Evolutionary conservation across 78 protist genomes (phyloP).

Genomic region (Dictyostelium brefeldianum): DNA sequence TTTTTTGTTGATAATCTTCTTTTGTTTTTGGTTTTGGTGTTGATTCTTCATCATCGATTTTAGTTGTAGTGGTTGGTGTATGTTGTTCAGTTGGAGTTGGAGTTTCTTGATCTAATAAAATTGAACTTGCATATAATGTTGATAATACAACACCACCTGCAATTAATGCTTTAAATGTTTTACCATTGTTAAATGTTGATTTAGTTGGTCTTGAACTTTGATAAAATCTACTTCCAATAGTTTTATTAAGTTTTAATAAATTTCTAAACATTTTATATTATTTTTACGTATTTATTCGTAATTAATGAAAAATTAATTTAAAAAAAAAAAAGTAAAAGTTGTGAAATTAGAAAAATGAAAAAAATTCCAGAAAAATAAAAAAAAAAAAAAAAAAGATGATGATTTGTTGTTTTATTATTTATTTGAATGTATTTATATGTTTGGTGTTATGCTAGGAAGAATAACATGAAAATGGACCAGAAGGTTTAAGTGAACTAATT

Average conservation of each 20-base stretch:
- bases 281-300: not conserved
- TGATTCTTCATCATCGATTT: not conserved
- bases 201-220: not conserved
- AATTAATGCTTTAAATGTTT: not conserved
- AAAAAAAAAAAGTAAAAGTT: no score
- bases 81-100: not conserved
- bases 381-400: no score
- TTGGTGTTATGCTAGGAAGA: not conserved
- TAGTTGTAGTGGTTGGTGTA: not conserved
- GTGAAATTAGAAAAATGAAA: no score
- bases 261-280: not conserved
- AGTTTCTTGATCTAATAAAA: not conserved
- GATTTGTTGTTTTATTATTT: not conserved
- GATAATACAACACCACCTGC: not conserved
- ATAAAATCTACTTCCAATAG: slow-evolving; percentile 5
- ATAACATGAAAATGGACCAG: not conserved
- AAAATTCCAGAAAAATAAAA: no score
- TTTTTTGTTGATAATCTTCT: not conserved
- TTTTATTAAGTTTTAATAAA: not conserved
- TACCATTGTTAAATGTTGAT: not conserved
- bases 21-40: not conserved
- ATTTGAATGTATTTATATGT: not conserved
- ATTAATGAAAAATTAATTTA: no score
- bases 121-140: not conserved
- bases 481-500: not conserved